These are phyloP conservation scores for Austroboletus eburneus DNA, from an alignment of 768 basidiomycete genomes.

Conservation along the genomic window DNA sequence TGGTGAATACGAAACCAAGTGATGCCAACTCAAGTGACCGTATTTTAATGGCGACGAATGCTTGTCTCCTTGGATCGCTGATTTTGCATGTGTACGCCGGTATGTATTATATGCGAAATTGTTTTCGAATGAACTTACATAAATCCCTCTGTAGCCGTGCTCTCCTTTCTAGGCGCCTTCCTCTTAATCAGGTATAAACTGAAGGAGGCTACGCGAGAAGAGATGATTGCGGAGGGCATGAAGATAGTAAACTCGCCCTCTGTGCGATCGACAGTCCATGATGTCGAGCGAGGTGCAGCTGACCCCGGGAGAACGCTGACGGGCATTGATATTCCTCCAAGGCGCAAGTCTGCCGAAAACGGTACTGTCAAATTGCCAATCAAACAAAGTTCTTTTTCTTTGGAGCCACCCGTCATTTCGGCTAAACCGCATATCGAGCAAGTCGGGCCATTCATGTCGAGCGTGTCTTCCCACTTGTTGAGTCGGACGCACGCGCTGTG, in stretches of 20 bases:
- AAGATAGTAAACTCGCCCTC: slow-evolving; percentile 22
- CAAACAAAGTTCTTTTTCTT: slow-evolving; percentile 1
- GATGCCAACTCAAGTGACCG: slow-evolving; percentile 9
- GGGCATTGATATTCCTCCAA: neutral
- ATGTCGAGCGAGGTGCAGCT: slow-evolving; percentile 9
- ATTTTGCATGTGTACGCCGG: slow-evolving; percentile 52
- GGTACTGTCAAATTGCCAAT: neutral
- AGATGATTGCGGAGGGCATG: slow-evolving; percentile 35
- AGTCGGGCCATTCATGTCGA: slow-evolving; percentile 43
- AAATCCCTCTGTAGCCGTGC: slow-evolving; percentile 26
- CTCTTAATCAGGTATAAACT: slow-evolving; percentile 53
- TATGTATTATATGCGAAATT: slow-evolving; percentile 21
- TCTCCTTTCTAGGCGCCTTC: slow-evolving; percentile 54
- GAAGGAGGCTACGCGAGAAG: slow-evolving; percentile 47
- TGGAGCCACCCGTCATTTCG: slow-evolving; percentile 35
- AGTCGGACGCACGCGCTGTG: slow-evolving; percentile 47
- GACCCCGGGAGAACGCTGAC: slow-evolving; percentile 1
- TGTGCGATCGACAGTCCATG: slow-evolving; percentile 5
- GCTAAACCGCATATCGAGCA: slow-evolving; percentile 49
- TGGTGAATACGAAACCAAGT: slow-evolving; percentile 40
- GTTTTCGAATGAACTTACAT: neutral
- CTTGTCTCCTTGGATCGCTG: slow-evolving; percentile 48
- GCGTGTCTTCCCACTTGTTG: slow-evolving; percentile 42
- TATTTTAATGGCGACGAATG: slow-evolving; percentile 37
- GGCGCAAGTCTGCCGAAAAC: neutral